A percentile compares a stretch with the other conserved stretches of the same genome.
phyloP scores from a whole-genome alignment of 2,329 filamentous ascomycete genomes.

The Fusarium sp. region DNA sequence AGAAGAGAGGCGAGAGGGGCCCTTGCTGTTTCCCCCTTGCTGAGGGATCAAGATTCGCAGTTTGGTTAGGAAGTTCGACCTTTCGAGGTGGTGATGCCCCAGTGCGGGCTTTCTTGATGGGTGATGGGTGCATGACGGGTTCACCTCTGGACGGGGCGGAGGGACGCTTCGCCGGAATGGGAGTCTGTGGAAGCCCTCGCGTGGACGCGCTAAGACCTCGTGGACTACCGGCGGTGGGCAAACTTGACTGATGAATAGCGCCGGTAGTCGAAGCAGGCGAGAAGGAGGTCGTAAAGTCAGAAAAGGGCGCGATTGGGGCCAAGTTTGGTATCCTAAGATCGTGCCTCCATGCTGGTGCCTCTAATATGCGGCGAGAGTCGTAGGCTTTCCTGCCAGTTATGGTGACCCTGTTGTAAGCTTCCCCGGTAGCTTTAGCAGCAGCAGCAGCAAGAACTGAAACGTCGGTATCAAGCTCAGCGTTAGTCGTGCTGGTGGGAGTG shows the following conservation, averaged over 20 bases:
- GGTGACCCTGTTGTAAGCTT: constrained; percentile 22
- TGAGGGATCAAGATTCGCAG: constrained; percentile 35
- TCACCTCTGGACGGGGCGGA: constrained; percentile 37
- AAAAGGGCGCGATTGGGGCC: constrained; percentile 33
- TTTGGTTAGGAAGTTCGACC: constrained; percentile 54
- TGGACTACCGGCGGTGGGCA: constrained; percentile 26
- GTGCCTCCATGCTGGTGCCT: constrained; percentile 38
- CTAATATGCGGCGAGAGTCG: constrained; percentile 23
- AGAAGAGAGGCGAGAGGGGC: constrained; percentile 63
- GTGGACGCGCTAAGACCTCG: constrained; percentile 25
- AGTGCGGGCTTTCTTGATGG: constrained; percentile 59
- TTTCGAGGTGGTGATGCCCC: constrained; percentile 58
- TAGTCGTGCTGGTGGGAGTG: constrained; percentile 3
- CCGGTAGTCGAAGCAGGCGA: constrained; percentile 22
- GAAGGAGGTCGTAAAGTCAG: constrained; percentile 16
- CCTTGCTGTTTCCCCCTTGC: constrained; percentile 48
- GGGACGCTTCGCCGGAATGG: constrained; percentile 43
- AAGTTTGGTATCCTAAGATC: constrained; percentile 31
- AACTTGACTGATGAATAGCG: constrained; percentile 37
- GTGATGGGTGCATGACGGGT: constrained; percentile 48
- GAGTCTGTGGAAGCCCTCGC: constrained; percentile 29
- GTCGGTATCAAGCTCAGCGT: constrained; percentile 13
- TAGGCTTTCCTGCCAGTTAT: constrained; percentile 23
- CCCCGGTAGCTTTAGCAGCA: constrained; percentile 10
- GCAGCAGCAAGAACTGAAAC: constrained; percentile 20